Evolutionary conservation across 2,329 filamentous ascomycete species (phyloP).

Genomic region (Hypocrella siamensis): DNA sequence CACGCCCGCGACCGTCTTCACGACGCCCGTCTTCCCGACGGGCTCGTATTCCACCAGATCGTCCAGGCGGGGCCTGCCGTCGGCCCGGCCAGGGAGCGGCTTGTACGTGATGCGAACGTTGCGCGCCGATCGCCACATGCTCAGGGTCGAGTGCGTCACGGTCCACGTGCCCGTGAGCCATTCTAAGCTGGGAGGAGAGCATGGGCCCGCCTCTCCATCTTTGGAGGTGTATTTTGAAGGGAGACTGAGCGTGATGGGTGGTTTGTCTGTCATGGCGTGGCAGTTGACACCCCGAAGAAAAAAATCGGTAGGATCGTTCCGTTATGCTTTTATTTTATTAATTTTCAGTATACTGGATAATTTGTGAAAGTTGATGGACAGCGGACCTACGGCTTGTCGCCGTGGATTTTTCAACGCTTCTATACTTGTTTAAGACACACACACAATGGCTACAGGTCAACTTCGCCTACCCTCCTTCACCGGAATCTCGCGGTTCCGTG

Average conservation of each 20-base stretch:
- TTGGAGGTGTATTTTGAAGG: constrained; percentile 33
- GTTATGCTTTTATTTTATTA: too few relatives aligned
- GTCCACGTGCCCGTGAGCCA: constrained; percentile 55
- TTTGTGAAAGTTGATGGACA: too few relatives aligned
- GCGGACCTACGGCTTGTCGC: too few relatives aligned
- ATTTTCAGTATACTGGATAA: too few relatives aligned
- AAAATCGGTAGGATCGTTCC: too few relatives aligned
- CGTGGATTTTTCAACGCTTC: too few relatives aligned
- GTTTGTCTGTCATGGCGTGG: constrained; percentile 5
- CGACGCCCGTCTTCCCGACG: constrained; percentile 25
- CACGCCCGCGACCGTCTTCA: constrained; percentile 49
- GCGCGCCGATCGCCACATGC: constrained; percentile 66
- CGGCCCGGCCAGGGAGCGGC: constrained; percentile 24
- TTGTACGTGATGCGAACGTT: constrained; percentile 72
- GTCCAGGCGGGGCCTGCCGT: constrained; percentile 37
- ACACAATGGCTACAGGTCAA: too few relatives aligned
- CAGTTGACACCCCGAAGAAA: too few relatives aligned
- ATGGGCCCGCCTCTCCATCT: constrained; percentile 9
- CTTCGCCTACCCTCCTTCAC: too few relatives aligned
- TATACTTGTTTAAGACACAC: too few relatives aligned
- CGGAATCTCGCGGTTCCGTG: too few relatives aligned
- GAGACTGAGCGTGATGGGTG: constrained; percentile 11
- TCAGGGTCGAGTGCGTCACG: constrained; percentile 60
- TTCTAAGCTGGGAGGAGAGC: constrained; percentile 31
- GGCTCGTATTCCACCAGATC: constrained; percentile 60